A percentile compares a stretch with the other conserved stretches of the same genome.
These are phyloP conservation scores for Daldinia grandis DNA, from an alignment of 495 filamentous ascomycete genomes.

Conservation along the genomic window DNA sequence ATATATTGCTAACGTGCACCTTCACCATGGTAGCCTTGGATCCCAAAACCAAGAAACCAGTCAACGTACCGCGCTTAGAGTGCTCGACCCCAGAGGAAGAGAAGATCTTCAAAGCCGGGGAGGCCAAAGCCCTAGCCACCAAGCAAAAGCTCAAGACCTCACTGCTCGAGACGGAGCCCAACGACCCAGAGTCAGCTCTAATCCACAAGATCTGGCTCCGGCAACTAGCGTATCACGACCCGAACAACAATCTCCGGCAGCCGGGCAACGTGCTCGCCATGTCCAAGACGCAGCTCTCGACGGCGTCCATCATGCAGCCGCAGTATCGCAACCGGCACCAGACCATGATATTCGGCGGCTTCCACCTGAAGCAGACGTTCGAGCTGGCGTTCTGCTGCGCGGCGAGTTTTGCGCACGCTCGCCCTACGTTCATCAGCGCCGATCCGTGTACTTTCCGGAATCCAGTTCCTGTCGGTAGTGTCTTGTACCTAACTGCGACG, in stretches of 20 bases:
- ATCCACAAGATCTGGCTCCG: constrained; percentile 84
- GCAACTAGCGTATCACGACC: constrained; percentile 74
- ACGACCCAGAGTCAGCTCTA: constrained; percentile 77
- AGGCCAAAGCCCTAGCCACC: constrained; percentile 78
- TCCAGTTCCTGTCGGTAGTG: constrained; percentile 83
- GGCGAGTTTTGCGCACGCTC: constrained; percentile 76
- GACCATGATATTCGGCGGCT: constrained; percentile 92
- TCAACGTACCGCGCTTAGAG: constrained; percentile 61
- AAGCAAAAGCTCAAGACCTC: constrained; percentile 70
- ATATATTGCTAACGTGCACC: constrained; percentile 78
- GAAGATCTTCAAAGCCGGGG: constrained; percentile 70
- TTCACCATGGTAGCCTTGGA: constrained; percentile 87
- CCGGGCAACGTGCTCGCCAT: constrained; percentile 73
- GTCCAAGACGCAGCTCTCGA: constrained; percentile 70
- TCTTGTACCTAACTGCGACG: constrained; percentile 80
- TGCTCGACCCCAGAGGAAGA: constrained; percentile 77
- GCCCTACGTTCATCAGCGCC: constrained; percentile 79
- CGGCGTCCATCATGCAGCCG: constrained; percentile 86
- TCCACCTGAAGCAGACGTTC: constrained; percentile 81
- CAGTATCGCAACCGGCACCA: constrained; percentile 86
- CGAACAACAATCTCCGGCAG: constrained; percentile 63
- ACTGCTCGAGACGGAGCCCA: constrained; percentile 75
- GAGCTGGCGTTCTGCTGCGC: constrained; percentile 90
- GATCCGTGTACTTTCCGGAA: constrained; percentile 86
- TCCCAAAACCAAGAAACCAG: constrained; percentile 73